phyloP scores from a whole-genome alignment of 2,329 filamentous ascomycete genomes.

The Fusarium dimerum region DNA sequence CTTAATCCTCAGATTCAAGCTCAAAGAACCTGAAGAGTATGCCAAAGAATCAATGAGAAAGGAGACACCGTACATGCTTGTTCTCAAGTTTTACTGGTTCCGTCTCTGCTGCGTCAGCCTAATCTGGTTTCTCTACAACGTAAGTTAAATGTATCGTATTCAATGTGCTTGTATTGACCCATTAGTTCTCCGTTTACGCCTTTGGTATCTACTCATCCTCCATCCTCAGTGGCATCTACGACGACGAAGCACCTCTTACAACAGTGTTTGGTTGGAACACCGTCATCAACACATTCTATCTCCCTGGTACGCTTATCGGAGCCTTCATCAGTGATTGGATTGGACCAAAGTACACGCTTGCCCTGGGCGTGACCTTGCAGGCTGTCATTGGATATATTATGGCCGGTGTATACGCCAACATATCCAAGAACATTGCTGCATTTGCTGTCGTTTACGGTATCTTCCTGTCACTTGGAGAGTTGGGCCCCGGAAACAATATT shows the following conservation, averaged over 20 bases:
- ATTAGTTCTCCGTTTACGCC: constrained; percentile 73
- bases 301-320: constrained; percentile 78
- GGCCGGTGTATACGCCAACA: constrained; percentile 72
- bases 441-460: constrained; percentile 42
- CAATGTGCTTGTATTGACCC: not conserved
- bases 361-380: constrained; percentile 70
- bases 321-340: constrained; percentile 76
- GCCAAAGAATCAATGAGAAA: constrained; percentile 67
- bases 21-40: constrained; percentile 80
- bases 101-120: constrained; percentile 68
- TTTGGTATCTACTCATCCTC: constrained; percentile 83
- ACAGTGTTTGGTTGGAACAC: constrained; percentile 86
- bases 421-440: constrained; percentile 55
- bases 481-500: constrained; percentile 91
- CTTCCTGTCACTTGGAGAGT: constrained; percentile 42
- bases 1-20: constrained; percentile 68
- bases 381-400: constrained; percentile 85
- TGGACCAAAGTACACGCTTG: constrained; percentile 75
- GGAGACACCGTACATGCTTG: constrained; percentile 56
- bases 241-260: constrained; percentile 62
- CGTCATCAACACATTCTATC: constrained; percentile 84
- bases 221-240: constrained; percentile 69
- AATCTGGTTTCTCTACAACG: constrained; percentile 85
- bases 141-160: constrained; percentile 34
- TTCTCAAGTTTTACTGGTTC: constrained; percentile 69